These are phyloP conservation scores for Trichoderma sp. DNA, from an alignment of 2,329 filamentous ascomycete species.

Conservation along the genomic window DNA sequence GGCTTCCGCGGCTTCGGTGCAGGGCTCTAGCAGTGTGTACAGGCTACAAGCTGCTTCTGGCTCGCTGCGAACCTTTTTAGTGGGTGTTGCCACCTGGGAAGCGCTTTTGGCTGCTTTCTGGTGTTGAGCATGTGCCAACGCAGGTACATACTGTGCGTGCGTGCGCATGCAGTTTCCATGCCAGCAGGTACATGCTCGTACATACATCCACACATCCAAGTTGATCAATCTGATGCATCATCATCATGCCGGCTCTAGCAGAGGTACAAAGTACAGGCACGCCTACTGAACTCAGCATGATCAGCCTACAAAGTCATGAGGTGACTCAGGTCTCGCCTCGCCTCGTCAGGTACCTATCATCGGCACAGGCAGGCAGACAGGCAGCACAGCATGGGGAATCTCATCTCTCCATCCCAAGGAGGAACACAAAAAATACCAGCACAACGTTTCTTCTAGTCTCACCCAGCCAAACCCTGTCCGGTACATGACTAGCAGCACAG, in stretches of 20 bases:
- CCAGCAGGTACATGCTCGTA: not conserved
- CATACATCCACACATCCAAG: not conserved
- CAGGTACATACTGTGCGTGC: not conserved
- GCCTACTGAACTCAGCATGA: not conserved
- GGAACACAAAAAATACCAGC: not conserved
- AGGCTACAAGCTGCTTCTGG: not conserved
- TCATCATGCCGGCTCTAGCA: too few species aligned
- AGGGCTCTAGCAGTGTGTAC: not conserved
- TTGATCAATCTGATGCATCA: not conserved
- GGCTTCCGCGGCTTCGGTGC: slow-evolving; percentile 11
- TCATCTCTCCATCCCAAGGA: too few species aligned
- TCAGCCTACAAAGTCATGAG: not conserved
- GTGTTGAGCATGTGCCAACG: not conserved
- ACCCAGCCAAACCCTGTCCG: not conserved
- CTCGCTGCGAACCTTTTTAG: not conserved
- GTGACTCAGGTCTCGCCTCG: not conserved
- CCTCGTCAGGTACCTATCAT: not conserved
- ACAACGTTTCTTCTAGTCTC: not conserved
- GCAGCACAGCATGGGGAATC: not conserved
- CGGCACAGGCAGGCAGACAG: not conserved
- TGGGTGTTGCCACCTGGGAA: not conserved
- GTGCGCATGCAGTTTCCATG: not conserved
- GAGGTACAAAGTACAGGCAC: not conserved
- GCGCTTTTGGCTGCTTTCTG: not conserved
- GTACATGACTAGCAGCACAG: slow-evolving; percentile 4